Evolutionary conservation across 2,329 filamentous ascomycete genomes (phyloP), one percentile per base, ranked within the genome.

Genomic region (Clonostachys rhizophaga): DNA sequence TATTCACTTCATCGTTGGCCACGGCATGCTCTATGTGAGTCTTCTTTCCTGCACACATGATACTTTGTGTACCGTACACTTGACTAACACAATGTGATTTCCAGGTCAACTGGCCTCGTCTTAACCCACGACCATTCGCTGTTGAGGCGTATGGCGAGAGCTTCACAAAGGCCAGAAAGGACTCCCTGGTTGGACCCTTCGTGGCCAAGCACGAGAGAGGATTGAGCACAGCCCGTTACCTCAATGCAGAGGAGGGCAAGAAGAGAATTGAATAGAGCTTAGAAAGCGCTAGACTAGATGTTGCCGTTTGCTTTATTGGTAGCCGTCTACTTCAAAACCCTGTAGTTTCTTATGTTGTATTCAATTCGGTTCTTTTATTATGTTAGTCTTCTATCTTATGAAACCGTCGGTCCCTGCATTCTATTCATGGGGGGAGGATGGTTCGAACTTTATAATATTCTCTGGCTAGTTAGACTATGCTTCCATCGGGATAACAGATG

Each of bases 31-130:
- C 58, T 99, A 94, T 61, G 94, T 97, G 79, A 79, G 90, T 83
- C 9, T 46, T 52, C 2, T 40, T 33, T 41, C 42, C 40, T 34
- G 30, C 4, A 34, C 2, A 3, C 18, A 34, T 43, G n/a, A 33
- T 40, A 11, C 37, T 39, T 40, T 24, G 3, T 3, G 35, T 11
- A 11, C 48, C n/a, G 18, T 42, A 30, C 8, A 9, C 20, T 41
- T 43, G 52, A 55, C 45, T 58, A 47, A 44, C 40, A 9, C 9
- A 14, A 42, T 10, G 43, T 43, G 4, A 12, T n/a, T 42, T 45
- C 41, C 51, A 96, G 91, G 91, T 96, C 55, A 97, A 96, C 70
- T 99, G 95, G 94, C 94, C 94, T 10, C 96, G 95, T 63, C 81
- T 99, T 43, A 95, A 95, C 65, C 91, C 91, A 11, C 85, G 90